These are phyloP conservation scores for Warburgia ugandensis DNA, from an alignment of 164 flowering plant genomes.

Conservation along the genomic window DNA sequence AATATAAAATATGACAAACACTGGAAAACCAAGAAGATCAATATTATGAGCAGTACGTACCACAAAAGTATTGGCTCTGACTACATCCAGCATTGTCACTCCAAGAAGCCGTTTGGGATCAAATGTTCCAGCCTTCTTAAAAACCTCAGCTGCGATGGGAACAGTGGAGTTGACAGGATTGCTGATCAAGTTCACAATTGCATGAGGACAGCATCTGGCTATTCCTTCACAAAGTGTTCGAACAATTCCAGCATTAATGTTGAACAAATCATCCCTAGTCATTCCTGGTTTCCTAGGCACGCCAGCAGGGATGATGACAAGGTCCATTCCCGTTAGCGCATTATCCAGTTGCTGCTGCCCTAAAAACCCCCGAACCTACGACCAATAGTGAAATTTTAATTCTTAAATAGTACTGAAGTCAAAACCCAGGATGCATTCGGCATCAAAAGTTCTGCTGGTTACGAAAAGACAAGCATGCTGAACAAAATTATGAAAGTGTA, in stretches of 20 bases:
- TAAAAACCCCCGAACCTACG: slow-evolving; percentile 88
- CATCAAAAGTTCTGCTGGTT: too few relatives aligned
- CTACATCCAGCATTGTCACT: slow-evolving; percentile 78
- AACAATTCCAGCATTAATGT: slow-evolving; percentile 96
- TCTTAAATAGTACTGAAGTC: too few relatives aligned
- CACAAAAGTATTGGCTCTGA: slow-evolving; percentile 87
- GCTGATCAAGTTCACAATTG: slow-evolving; percentile 67
- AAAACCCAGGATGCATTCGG: too few relatives aligned
- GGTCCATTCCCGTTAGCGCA: slow-evolving; percentile 93
- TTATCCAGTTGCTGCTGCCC: slow-evolving; percentile 75
- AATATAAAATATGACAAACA: too few relatives aligned
- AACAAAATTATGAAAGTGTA: too few relatives aligned
- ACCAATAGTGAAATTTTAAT: neutral
- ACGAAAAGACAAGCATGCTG: too few relatives aligned
- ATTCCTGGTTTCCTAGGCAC: slow-evolving; percentile 98
- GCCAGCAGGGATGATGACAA: slow-evolving; percentile 96
- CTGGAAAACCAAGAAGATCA: neutral
- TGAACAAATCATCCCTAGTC: slow-evolving; percentile 98
- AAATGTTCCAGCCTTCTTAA: slow-evolving; percentile 71
- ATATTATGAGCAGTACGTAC: too few relatives aligned
- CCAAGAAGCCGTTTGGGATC: slow-evolving; percentile 68
- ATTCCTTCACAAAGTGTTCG: slow-evolving; percentile 87
- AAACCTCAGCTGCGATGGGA: slow-evolving; percentile 81
- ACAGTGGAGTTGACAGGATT: slow-evolving; percentile 84
- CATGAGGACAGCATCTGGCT: slow-evolving; percentile 74